Evolutionary conservation across 768 basidiomycete genomes (phyloP), one percentile per base, ranked within the genome.

Genomic region (Tylopilus vinaceipallidus): DNA sequence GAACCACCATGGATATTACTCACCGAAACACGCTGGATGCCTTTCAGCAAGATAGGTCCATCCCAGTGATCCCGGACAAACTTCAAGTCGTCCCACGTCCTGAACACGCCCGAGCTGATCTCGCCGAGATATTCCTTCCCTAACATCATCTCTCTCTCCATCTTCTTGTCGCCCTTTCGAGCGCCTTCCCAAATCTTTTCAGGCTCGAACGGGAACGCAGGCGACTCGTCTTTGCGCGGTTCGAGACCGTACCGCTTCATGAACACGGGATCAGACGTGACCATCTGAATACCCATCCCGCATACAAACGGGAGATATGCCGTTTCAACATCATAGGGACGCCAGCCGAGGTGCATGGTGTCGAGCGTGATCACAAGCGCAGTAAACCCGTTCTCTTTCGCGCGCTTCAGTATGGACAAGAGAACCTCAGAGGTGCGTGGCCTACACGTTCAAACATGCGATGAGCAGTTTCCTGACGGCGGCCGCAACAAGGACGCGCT

Each of bases 331-430:
- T 91, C 88, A 63, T 85, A 82, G 4, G 86, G 86, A 3, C 87
- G 81, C 86, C 85, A 91, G 19, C 86, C 88, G 27, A 90, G 65
- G 0, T 70, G 45, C 76, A 83, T 82, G 1, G 87, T 86, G 65
- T 92, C 89, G 12, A 91, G 73, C 0, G 90, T 91, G 54, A 92
- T 75, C n/a, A 91, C 80, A 30, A 91, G 81, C 14, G 82, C 80
- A 4, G 71, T 79, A 69, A 81, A 92, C 14, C 84, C 84, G 46
- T 68, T 80, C 1, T 70, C 73, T 64, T 88, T 87, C 12, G 81
- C 85, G 3, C 89, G 80, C 11, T 71, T 68, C 20, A 92, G 75
- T 20, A 91, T 45, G 19, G 86, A 89, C 26, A 83, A 63, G 0
- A 81, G 82, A 19, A 88, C 64, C 4, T 83, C 84, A 37, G 84